These are phyloP conservation scores for Boletus vermiculosoides DNA, from an alignment of 768 basidiomycete species.

Conservation along the genomic window DNA sequence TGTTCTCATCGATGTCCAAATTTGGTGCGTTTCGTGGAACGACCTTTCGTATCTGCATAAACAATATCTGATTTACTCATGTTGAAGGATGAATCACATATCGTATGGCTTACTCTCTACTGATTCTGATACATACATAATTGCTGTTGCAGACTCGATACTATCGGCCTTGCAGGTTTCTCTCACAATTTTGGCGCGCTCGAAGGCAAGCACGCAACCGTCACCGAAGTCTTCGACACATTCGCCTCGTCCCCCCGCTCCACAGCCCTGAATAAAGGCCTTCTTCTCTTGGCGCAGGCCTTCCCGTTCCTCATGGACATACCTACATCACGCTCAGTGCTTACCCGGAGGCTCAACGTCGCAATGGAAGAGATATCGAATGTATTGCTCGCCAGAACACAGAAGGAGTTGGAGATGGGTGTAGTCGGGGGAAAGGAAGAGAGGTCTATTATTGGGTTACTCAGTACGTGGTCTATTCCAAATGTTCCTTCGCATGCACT, in stretches of 20 bases:
- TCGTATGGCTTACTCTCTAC: not conserved
- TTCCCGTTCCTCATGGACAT: not conserved
- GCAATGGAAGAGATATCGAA: not conserved
- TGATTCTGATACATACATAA: not conserved
- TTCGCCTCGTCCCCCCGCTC: not conserved
- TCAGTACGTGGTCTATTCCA: slow-evolving; percentile 12
- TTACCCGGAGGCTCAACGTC: not conserved
- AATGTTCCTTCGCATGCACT: slow-evolving; percentile 14
- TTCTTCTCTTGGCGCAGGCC: not conserved
- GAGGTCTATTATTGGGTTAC: slow-evolving; percentile 22
- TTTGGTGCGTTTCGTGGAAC: not conserved
- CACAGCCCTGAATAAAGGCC: not conserved
- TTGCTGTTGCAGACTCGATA: not conserved
- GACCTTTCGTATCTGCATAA: too few species aligned
- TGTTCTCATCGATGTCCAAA: not conserved
- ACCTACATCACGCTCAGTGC: not conserved
- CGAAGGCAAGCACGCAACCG: not conserved
- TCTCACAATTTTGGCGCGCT: not conserved
- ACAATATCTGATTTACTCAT: not conserved
- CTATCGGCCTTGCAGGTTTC: not conserved
- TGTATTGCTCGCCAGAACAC: not conserved
- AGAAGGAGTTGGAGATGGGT: slow-evolving; percentile 26
- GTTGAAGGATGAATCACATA: not conserved
- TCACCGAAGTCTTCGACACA: not conserved
- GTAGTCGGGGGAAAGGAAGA: slow-evolving; percentile 20